A percentile compares a stretch with the other conserved stretches of the same genome.
Evolutionary conservation across 2,329 filamentous ascomycete genomes (phyloP).

Genomic region (Chaetomium strumarium): DNA sequence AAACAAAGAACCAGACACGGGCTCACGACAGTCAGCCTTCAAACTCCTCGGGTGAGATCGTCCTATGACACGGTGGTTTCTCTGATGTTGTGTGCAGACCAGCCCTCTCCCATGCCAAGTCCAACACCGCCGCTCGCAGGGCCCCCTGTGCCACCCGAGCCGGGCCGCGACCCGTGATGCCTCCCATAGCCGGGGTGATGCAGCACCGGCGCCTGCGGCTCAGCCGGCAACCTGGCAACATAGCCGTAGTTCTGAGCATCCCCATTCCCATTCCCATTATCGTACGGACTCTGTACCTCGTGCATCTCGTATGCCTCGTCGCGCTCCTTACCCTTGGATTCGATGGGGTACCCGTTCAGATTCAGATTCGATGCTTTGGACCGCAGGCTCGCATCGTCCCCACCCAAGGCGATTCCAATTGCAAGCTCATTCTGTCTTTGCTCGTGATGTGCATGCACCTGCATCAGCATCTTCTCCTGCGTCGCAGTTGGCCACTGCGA

Average conservation of each 20-base stretch:
- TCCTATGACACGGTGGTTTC: background rate
- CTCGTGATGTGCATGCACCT: slow-evolving; percentile 26
- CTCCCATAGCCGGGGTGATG: slow-evolving; percentile 44
- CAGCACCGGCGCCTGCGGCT: slow-evolving; percentile 36
- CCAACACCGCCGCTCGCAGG: background rate
- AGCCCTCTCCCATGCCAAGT: background rate
- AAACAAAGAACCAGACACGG: background rate
- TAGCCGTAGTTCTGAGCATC: background rate
- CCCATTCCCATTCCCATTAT: slow-evolving; percentile 26
- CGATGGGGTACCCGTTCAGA: slow-evolving; percentile 23
- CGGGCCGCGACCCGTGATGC: slow-evolving; percentile 23
- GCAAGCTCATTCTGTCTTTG: slow-evolving; percentile 25
- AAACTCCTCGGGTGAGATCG: too few species aligned
- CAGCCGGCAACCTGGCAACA: slow-evolving; percentile 21
- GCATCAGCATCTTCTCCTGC: slow-evolving; percentile 28
- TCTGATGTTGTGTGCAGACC: background rate
- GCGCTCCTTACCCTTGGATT: slow-evolving; percentile 36
- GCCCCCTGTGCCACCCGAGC: slow-evolving; percentile 14
- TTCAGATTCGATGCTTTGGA: slow-evolving; percentile 29
- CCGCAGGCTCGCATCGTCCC: slow-evolving; percentile 30
- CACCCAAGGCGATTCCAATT: slow-evolving; percentile 41
- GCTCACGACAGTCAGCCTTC: background rate
- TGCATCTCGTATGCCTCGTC: slow-evolving; percentile 43
- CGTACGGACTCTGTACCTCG: slow-evolving; percentile 34
- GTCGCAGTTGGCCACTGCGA: slow-evolving; percentile 21